Evolutionary conservation across 768 basidiomycete species (phyloP).

Genomic region (Rhodotorula diobovata): DNA sequence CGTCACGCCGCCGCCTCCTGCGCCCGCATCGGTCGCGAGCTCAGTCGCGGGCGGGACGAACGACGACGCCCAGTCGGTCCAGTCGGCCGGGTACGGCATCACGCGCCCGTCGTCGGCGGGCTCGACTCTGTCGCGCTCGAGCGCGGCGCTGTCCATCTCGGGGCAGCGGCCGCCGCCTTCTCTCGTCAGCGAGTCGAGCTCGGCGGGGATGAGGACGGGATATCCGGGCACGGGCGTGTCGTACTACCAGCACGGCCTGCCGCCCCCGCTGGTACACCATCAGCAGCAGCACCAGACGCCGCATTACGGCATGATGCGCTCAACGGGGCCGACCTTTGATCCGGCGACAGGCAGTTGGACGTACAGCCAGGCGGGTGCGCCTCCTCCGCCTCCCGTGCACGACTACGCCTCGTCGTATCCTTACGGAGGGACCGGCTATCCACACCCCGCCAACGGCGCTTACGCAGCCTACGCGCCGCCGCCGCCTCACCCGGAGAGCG

Average conservation of each 20-base stretch:
- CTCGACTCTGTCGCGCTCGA: conserved; percentile 32
- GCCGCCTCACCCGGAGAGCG: neutral
- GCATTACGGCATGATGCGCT: conserved; percentile 5
- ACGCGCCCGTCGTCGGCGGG: conserved; percentile 32
- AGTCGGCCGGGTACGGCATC: conserved; percentile 19
- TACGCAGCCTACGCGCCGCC: neutral
- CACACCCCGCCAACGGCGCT: neutral
- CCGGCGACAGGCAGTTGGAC: conserved; percentile 21
- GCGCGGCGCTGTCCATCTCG: conserved; percentile 16
- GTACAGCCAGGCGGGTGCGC: neutral
- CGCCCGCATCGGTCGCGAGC: conserved; percentile 8
- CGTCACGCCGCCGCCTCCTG: neutral
- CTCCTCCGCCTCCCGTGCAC: neutral
- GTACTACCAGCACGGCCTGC: neutral
- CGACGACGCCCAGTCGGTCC: conserved; percentile 1
- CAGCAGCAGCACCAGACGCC: neutral
- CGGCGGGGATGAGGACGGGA: conserved; percentile 10
- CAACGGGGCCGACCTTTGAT: conserved; percentile 31
- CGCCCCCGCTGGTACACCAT: too few species aligned
- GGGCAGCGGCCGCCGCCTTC: conserved; percentile 24
- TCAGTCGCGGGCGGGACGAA: neutral
- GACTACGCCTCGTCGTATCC: conserved; percentile 1
- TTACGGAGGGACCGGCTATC: neutral
- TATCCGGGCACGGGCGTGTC: neutral
- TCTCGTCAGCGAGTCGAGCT: conserved; percentile 25